Conservation (phyloP, 2,329 filamentous ascomycete species). For the Beauveria brongniartii region DNA sequence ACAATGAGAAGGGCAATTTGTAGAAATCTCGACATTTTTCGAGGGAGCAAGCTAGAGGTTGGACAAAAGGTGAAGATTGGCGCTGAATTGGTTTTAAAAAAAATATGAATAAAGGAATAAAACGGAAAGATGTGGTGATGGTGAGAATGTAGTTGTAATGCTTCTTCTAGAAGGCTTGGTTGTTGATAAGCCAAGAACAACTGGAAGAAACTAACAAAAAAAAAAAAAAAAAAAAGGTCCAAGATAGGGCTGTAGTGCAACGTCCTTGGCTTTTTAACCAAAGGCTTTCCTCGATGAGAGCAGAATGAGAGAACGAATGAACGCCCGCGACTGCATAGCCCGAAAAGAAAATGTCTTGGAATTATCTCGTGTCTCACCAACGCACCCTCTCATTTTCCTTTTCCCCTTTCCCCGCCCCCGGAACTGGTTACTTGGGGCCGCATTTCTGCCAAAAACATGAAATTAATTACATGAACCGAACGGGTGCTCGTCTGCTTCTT, state of each 20-base stretch:
- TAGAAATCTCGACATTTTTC: neutral
- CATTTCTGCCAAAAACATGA: no score
- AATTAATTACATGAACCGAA: no score
- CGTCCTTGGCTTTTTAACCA: neutral
- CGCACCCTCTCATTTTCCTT: no score
- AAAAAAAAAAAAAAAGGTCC: neutral
- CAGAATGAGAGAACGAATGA: constrained; percentile 1
- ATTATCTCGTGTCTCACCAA: neutral
- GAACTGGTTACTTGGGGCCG: neutral
- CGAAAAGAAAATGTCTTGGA: neutral
- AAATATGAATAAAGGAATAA: no score
- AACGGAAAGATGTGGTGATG: no score
- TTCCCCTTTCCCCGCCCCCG: neutral
- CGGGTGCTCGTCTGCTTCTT: no score
- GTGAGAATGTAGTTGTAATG: no score
- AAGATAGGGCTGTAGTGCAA: neutral
- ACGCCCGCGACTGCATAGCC: neutral
- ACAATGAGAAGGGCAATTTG: neutral
- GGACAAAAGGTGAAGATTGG: neutral
- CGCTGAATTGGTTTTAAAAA: no score
- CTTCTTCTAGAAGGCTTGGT: no score
- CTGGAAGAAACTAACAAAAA: neutral
- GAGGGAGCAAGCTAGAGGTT: neutral
- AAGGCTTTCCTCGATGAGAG: neutral
- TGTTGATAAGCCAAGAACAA: neutral